A percentile compares a stretch with the other conserved stretches of the same genome.
Evolutionary conservation across 345 rosid genomes (phyloP).

Genomic region (Euphorbia lathyris): DNA sequence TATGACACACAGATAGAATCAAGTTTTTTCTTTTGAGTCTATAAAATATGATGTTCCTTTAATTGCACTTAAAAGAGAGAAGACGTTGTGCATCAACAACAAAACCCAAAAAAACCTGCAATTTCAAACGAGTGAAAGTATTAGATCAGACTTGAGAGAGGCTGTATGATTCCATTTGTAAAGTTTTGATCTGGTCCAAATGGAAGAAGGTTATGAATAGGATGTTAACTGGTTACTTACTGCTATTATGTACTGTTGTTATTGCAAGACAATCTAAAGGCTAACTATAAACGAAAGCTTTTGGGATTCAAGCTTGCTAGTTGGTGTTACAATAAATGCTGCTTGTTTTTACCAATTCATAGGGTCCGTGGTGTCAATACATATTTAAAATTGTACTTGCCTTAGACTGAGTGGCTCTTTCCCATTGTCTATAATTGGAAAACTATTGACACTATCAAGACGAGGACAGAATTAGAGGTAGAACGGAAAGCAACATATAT

Average conservation of each 20-base stretch:
- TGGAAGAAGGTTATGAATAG: background rate
- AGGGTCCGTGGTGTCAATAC: background rate
- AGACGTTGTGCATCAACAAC: background rate
- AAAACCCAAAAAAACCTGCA: background rate
- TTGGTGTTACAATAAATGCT: background rate
- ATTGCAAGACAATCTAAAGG: background rate
- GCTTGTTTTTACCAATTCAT: background rate
- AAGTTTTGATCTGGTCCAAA: background rate
- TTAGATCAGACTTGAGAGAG: background rate
- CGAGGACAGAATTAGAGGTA: too few species aligned
- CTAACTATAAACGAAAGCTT: too few species aligned
- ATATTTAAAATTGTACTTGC: background rate
- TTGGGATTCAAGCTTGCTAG: background rate
- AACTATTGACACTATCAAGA: background rate
- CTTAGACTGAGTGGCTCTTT: background rate
- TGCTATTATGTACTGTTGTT: background rate
- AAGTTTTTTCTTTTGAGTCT: background rate
- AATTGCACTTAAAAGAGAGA: background rate
- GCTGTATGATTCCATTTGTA: background rate
- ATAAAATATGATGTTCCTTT: too few species aligned
- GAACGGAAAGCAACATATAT: too few species aligned
- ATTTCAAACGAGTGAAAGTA: background rate
- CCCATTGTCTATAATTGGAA: background rate
- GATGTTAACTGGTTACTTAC: conserved; percentile 2
- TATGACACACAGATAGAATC: background rate